A percentile compares a stretch with the other conserved stretches of the same genome.
These are phyloP conservation scores for Tuber borchii DNA, from an alignment of 495 filamentous ascomycete genomes.

Conservation along the genomic window DNA sequence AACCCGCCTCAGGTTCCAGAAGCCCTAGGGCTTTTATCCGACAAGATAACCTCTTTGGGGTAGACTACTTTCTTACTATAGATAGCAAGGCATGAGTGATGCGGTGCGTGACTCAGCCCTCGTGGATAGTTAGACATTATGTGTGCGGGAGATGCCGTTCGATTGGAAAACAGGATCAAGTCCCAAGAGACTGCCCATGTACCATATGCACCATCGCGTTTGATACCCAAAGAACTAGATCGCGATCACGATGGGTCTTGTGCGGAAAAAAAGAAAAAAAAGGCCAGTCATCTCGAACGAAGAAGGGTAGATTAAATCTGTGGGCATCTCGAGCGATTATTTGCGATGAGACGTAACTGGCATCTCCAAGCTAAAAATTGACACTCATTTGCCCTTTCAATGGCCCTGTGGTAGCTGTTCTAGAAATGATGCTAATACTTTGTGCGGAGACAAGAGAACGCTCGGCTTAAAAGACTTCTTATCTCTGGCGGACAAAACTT, in stretches of 20 bases:
- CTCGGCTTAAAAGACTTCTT: background rate
- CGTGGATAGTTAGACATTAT: background rate
- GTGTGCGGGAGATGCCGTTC: background rate
- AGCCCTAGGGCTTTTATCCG: background rate
- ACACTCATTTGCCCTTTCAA: too few species aligned
- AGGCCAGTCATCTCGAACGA: background rate
- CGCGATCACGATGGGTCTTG: background rate
- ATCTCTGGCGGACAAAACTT: background rate
- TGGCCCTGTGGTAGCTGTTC: too few species aligned
- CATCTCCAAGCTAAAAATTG: too few species aligned
- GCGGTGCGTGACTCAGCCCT: background rate
- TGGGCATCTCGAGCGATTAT: background rate
- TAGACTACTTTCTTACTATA: background rate
- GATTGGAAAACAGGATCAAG: background rate
- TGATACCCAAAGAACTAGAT: background rate
- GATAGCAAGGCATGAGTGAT: background rate
- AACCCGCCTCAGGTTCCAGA: slow-evolving; percentile 1
- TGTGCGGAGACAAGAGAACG: too few species aligned
- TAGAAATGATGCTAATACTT: too few species aligned
- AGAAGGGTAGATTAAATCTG: background rate
- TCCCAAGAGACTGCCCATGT: background rate
- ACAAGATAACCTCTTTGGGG: background rate
- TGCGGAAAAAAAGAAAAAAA: background rate
- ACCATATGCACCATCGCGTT: background rate
- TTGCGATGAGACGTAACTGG: too few species aligned